Conservation (phyloP, 176 grass and related monocot genomes). For the sorghum (Sorghum bicolor) region DNA sequence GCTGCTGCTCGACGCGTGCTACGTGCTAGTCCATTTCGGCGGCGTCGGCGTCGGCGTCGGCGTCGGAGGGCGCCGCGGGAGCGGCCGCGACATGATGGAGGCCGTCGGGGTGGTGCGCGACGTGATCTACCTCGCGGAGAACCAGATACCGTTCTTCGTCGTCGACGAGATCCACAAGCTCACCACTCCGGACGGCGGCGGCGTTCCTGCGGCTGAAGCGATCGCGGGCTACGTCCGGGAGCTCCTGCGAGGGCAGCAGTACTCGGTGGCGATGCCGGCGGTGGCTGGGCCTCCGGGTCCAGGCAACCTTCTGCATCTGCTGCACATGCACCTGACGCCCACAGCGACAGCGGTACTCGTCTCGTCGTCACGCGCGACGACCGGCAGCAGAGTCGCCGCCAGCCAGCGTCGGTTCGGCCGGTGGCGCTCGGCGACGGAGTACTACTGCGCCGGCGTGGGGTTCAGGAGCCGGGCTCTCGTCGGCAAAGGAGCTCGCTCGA, state of each 20-base stretch:
- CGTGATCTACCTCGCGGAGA: slow-evolving; percentile 6
- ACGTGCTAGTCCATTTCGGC: not conserved
- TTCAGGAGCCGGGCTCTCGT: not conserved
- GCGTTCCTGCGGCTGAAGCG: not conserved
- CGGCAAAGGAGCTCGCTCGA: not conserved
- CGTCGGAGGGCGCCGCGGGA: not conserved
- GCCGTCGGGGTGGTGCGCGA: slow-evolving; percentile 7
- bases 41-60: not conserved
- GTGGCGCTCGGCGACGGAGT: slow-evolving; percentile 25
- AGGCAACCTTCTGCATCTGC: slow-evolving; percentile 13
- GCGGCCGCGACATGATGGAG: not conserved
- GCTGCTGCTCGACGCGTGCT: slow-evolving; percentile 23
- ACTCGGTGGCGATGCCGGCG: not conserved
- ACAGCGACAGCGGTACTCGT: too few species aligned
- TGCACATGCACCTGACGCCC: not conserved
- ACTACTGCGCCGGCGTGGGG: not conserved
- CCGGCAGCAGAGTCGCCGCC: not conserved
- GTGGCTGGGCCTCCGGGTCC: not conserved
- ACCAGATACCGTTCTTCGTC: slow-evolving; percentile 19
- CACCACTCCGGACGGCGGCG: not conserved
- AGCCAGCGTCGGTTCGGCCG: not conserved
- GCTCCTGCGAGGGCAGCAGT: not conserved
- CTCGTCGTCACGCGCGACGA: too few species aligned
- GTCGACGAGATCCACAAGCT: not conserved
- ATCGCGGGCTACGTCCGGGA: not conserved